A percentile compares a stretch with the other conserved stretches of the same genome.
Evolutionary conservation across 2,329 filamentous ascomycete species (phyloP).

Genomic region (Fusarium subglutinans): DNA sequence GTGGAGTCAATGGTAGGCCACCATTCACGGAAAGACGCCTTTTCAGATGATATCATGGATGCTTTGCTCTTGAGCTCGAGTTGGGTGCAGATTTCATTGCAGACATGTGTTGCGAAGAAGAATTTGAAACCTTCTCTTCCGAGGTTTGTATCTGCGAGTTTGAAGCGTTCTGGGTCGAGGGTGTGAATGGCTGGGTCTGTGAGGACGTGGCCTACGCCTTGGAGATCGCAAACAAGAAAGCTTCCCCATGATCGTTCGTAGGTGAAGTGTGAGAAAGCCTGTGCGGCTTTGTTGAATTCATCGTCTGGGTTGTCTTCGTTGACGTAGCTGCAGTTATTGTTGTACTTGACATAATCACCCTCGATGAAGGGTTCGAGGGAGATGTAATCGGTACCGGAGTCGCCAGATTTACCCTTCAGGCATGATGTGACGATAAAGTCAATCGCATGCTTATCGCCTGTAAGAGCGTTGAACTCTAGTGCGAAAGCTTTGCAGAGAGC

Average conservation of each 20-base stretch:
- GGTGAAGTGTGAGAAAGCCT: slow-evolving; percentile 55
- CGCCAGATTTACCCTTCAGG: slow-evolving; percentile 33
- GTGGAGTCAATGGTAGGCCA: slow-evolving; percentile 46
- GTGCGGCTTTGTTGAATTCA: slow-evolving; percentile 45
- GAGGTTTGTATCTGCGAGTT: slow-evolving; percentile 47
- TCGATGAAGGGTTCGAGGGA: slow-evolving; percentile 50
- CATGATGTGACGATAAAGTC: slow-evolving; percentile 47
- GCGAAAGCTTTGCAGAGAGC: slow-evolving; percentile 53
- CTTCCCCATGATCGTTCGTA: slow-evolving; percentile 52
- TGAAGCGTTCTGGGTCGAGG: slow-evolving; percentile 45
- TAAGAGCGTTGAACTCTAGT: slow-evolving; percentile 51
- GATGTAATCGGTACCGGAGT: slow-evolving; percentile 29
- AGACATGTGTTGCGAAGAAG: slow-evolving; percentile 50
- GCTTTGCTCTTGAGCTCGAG: slow-evolving; percentile 43
- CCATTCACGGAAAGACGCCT: slow-evolving; percentile 41
- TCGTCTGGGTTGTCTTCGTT: slow-evolving; percentile 38
- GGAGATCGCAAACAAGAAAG: slow-evolving; percentile 49
- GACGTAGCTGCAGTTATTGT: slow-evolving; percentile 47
- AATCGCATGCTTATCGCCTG: slow-evolving; percentile 40
- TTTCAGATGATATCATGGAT: slow-evolving; percentile 30
- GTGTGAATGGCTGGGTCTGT: slow-evolving; percentile 53
- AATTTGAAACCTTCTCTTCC: slow-evolving; percentile 49
- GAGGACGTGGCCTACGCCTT: slow-evolving; percentile 48
- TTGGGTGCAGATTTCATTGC: slow-evolving; percentile 46
- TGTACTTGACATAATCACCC: slow-evolving; percentile 52